Evolutionary conservation across 2,329 filamentous ascomycete genomes (phyloP).

Genomic region (Stromatinia cepivora): DNA sequence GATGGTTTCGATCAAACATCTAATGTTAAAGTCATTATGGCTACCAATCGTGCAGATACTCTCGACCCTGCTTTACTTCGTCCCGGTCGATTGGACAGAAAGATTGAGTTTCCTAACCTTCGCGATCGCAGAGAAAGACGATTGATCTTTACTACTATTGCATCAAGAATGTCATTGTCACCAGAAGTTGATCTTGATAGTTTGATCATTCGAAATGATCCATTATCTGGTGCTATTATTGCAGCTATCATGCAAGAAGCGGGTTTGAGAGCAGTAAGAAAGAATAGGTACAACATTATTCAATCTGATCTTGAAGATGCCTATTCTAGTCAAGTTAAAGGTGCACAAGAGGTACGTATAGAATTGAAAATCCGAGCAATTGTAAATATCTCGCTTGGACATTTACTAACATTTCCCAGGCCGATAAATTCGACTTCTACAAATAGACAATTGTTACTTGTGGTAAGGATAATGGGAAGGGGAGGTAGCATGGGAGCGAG

Average conservation of each 20-base stretch:
- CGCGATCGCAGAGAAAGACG: conserved; percentile 91
- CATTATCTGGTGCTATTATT: conserved; percentile 91
- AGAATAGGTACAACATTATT: conserved; percentile 99
- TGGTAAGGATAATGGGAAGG: neutral
- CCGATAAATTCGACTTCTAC: conserved; percentile 88
- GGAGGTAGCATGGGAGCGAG: neutral
- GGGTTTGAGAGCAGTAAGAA: conserved; percentile 86
- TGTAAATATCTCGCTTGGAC: neutral
- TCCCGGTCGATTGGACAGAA: conserved; percentile 91
- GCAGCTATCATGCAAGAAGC: conserved; percentile 99
- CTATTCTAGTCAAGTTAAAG: conserved; percentile 96
- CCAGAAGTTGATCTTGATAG: conserved; percentile 96
- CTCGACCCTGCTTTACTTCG: conserved; percentile 92
- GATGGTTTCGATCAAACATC: conserved; percentile 98
- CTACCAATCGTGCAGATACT: conserved; percentile 96
- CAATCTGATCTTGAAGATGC: conserved; percentile 95
- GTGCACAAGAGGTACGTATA: conserved; percentile 60
- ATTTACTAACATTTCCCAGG: conserved; percentile 44
- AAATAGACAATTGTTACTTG: conserved; percentile 52
- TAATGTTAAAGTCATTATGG: conserved; percentile 99
- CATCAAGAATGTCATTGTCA: conserved; percentile 92
- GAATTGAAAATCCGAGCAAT: conserved; percentile 43
- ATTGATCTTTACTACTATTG: conserved; percentile 97
- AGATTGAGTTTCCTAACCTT: conserved; percentile 98
- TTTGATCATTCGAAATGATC: conserved; percentile 94